Percentiles rank a stretch among this genome's conserved stretches.
Evolutionary conservation across 805 yeast species (phyloP).

Genomic region (Saccharomycopsis sp.): DNA sequence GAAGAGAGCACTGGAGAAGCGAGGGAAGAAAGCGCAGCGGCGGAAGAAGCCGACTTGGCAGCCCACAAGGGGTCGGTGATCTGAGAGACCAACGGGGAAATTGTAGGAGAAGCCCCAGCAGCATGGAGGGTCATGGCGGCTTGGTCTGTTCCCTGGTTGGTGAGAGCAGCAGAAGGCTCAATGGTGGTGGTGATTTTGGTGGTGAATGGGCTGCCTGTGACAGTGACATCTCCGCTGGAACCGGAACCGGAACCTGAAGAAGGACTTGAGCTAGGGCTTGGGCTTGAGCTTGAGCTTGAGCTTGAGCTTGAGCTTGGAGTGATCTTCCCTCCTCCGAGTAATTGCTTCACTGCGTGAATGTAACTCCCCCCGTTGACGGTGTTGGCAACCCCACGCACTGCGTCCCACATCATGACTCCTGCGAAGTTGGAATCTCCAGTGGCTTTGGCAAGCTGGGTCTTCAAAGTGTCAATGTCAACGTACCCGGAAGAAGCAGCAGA

Average conservation of each 20-base stretch:
- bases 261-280: not conserved
- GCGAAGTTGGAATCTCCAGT: slow-evolving; percentile 10
- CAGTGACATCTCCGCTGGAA: slow-evolving; percentile 1
- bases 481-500: slow-evolving; percentile 38
- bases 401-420: slow-evolving; percentile 20
- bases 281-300: not conserved
- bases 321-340: not conserved
- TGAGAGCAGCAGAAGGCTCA: slow-evolving; percentile 15
- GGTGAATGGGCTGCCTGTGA: not conserved
- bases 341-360: slow-evolving; percentile 1
- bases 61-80: slow-evolving; percentile 9
- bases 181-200: slow-evolving; percentile 1
- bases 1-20: too few species aligned
- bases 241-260: not conserved
- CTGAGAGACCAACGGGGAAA: not conserved
- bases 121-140: not conserved
- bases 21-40: not conserved
- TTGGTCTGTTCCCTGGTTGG: slow-evolving; percentile 3
- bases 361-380: slow-evolving; percentile 1
- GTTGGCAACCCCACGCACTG: slow-evolving; percentile 24
- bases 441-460: slow-evolving; percentile 21
- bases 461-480: slow-evolving; percentile 32
- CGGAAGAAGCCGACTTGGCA: slow-evolving; percentile 1
- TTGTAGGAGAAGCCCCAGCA: slow-evolving; percentile 1
- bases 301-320: not conserved